Conservation (phyloP, 2,329 filamentous ascomycete species). For the Kalmusia sp. region DNA sequence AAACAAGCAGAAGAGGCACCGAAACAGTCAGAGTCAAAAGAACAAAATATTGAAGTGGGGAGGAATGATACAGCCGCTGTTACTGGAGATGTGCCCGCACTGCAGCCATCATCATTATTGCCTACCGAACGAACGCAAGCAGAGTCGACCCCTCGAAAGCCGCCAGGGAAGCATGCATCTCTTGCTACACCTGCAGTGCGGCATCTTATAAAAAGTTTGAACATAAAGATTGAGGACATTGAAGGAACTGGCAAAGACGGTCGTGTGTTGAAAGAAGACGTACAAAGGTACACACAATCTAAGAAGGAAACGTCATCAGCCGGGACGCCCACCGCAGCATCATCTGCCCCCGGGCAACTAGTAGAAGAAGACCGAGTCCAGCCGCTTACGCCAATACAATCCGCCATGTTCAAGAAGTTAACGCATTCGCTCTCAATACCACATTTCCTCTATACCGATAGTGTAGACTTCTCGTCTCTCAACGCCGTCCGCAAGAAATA, state of each 20-base stretch:
- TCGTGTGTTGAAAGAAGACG: conserved; percentile 90
- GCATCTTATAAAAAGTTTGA: conserved; percentile 81
- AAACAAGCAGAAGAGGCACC: conserved; percentile 29
- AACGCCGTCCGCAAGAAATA: conserved; percentile 75
- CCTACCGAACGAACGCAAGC: conserved; percentile 27
- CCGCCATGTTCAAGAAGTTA: conserved; percentile 98
- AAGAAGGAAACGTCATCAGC: conserved; percentile 28
- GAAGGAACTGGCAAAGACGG: conserved; percentile 89
- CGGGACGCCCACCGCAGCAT: conserved; percentile 40
- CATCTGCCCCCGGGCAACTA: conserved; percentile 40
- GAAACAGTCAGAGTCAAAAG: conserved; percentile 22
- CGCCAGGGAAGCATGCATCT: conserved; percentile 70
- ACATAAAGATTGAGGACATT: conserved; percentile 79
- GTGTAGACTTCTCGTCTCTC: conserved; percentile 81
- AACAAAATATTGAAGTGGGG: conserved; percentile 36
- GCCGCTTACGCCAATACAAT: conserved; percentile 78
- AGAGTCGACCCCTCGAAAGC: conserved; percentile 26
- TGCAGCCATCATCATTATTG: conserved; percentile 24
- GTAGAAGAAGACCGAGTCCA: conserved; percentile 69
- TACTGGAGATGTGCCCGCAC: conserved; percentile 19
- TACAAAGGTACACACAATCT: conserved; percentile 57
- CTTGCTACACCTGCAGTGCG: conserved; percentile 93
- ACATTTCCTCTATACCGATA: conserved; percentile 94
- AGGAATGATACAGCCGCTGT: conserved; percentile 43
- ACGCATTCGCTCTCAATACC: conserved; percentile 89